phyloP scores from a whole-genome alignment of 306 rosid species.

The Medicago ruthenica region DNA sequence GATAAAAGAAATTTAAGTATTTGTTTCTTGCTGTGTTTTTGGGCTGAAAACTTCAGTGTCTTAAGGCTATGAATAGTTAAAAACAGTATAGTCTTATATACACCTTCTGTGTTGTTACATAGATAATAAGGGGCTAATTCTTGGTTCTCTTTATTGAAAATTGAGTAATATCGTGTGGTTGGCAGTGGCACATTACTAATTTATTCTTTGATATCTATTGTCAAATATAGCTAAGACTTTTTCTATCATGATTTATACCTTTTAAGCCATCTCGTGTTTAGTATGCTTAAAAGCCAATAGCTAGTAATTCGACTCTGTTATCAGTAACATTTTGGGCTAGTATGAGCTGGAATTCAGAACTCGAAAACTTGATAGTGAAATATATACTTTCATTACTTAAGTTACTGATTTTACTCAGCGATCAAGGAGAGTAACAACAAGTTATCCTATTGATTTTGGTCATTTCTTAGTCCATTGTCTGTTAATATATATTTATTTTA shows the following conservation, averaged over 20 bases:
- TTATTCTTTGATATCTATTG: neutral
- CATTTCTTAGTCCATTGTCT: slow-evolving; percentile 14
- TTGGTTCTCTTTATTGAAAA: slow-evolving; percentile 8
- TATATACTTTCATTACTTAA: neutral
- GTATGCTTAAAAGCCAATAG: neutral
- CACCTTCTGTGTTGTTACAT: slow-evolving; percentile 9
- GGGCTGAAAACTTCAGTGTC: neutral
- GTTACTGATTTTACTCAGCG: slow-evolving; percentile 15
- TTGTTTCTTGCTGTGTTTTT: neutral
- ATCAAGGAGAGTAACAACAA: slow-evolving; percentile 6
- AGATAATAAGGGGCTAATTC: neutral
- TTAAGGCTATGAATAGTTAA: neutral
- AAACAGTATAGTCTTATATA: neutral
- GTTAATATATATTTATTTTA: slow-evolving; percentile 34
- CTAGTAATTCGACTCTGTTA: neutral
- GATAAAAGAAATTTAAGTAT: neutral
- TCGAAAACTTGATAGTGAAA: neutral
- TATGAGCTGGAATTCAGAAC: slow-evolving; percentile 2
- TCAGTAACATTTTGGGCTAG: neutral
- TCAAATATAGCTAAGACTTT: neutral
- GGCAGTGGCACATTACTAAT: neutral
- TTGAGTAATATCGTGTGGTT: neutral
- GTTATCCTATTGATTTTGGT: slow-evolving; percentile 21
- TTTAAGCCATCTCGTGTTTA: slow-evolving; percentile 18
- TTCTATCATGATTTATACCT: neutral